Percentiles rank a stretch among this genome's conserved stretches.
phyloP scores from a whole-genome alignment of 768 basidiomycete genomes.

The Lyophyllum decastes region DNA sequence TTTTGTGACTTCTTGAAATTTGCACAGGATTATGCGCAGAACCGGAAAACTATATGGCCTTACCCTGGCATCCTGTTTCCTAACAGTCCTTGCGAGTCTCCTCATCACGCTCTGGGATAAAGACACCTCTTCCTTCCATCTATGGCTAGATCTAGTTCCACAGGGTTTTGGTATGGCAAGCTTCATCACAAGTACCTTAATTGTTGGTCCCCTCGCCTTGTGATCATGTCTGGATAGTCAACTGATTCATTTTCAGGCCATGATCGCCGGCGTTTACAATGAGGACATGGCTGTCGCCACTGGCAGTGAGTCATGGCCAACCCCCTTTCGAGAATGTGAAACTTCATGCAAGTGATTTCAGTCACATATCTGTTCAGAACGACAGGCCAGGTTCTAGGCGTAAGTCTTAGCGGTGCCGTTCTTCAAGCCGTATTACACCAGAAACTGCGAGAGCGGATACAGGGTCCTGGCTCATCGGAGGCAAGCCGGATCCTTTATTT shows the following conservation, averaged over 20 bases:
- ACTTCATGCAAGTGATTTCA: constrained; percentile 25
- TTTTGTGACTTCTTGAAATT: constrained; percentile 10
- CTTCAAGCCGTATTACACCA: constrained; percentile 76
- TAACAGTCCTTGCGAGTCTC: constrained; percentile 59
- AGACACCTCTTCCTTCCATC: constrained; percentile 55
- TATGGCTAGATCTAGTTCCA: constrained; percentile 80
- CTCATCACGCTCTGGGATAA: constrained; percentile 71
- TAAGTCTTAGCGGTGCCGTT: constrained; percentile 83
- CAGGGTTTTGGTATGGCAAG: constrained; percentile 86
- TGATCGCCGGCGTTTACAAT: constrained; percentile 80
- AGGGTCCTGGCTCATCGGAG: constrained; percentile 71
- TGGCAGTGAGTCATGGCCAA: constrained; percentile 65
- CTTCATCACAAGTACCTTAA: constrained; percentile 83
- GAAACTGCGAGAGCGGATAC: constrained; percentile 73
- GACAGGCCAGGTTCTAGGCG: constrained; percentile 94
- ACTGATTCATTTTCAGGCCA: constrained; percentile 53
- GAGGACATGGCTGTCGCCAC: constrained; percentile 88
- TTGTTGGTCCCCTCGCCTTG: constrained; percentile 50
- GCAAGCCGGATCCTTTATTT: constrained; percentile 42
- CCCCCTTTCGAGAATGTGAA: constrained; percentile 12
- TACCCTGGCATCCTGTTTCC: constrained; percentile 63
- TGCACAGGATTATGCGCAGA: constrained; percentile 73
- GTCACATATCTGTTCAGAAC: constrained; percentile 94
- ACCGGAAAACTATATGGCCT: constrained; percentile 86
- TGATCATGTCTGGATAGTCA: constrained; percentile 9